These are phyloP conservation scores for Borovskyia barvae DNA, from an alignment of 208 protist species.

Conservation along the genomic window DNA sequence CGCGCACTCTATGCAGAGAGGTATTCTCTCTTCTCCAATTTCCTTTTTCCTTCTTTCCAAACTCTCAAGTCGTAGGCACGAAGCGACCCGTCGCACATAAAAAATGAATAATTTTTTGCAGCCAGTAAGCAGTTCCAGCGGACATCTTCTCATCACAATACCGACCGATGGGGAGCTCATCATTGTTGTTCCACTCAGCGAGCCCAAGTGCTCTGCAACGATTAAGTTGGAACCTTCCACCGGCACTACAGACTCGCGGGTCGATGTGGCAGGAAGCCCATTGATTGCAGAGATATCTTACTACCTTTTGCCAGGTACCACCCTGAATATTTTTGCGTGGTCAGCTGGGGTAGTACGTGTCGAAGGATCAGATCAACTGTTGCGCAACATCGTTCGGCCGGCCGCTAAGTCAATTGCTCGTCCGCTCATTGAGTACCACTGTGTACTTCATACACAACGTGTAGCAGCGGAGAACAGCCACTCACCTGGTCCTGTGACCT, in stretches of 20 bases:
- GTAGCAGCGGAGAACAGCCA: conserved; percentile 35
- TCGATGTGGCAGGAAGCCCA: conserved; percentile 71
- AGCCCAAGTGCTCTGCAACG: conserved; percentile 43
- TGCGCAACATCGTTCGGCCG: conserved; percentile 52
- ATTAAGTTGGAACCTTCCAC: conserved; percentile 45
- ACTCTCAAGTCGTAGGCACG: too few species aligned
- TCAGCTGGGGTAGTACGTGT: conserved; percentile 49
- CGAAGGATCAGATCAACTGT: conserved; percentile 56
- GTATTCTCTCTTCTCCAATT: not conserved
- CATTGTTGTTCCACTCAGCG: conserved; percentile 48
- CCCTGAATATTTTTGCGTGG: conserved; percentile 66
- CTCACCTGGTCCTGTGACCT: conserved; percentile 48
- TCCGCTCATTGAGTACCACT: conserved; percentile 85
- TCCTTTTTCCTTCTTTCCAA: not conserved
- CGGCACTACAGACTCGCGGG: conserved; percentile 46
- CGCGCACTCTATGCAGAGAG: not conserved
- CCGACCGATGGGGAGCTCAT: conserved; percentile 57
- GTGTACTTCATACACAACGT: conserved; percentile 55
- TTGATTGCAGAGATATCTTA: conserved; percentile 67
- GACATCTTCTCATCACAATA: conserved; percentile 24
- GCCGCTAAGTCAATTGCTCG: conserved; percentile 46
- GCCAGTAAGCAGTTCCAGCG: not conserved
- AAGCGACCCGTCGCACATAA: too few species aligned
- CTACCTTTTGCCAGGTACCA: conserved; percentile 53
- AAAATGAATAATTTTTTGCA: conserved; percentile 11